phyloP scores from a whole-genome alignment of 768 basidiomycete genomes.

The Pilatotrama ljubarskyi region DNA sequence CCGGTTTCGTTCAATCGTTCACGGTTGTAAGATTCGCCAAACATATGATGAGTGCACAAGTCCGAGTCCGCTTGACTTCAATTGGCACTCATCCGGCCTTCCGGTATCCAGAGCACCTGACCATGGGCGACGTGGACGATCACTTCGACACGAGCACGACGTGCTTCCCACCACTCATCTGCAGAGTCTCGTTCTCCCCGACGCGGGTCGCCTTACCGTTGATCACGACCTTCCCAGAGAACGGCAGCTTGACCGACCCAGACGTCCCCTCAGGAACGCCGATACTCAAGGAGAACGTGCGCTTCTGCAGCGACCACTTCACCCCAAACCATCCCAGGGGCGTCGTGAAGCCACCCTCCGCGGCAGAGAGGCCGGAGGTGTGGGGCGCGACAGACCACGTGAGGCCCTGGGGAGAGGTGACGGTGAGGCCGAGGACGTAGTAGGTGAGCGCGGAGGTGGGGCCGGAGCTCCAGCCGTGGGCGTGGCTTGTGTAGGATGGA shows the following conservation, averaged over 20 bases:
- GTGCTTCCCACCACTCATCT: slow-evolving; percentile 14
- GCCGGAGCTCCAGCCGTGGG: slow-evolving; percentile 61
- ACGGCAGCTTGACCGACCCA: slow-evolving; percentile 16
- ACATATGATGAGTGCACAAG: too few relatives aligned
- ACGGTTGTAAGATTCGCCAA: too few relatives aligned
- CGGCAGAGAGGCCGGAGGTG: slow-evolving; percentile 40
- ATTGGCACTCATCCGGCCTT: too few relatives aligned
- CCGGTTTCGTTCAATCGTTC: too few relatives aligned
- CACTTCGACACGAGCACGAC: slow-evolving; percentile 2
- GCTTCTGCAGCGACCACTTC: slow-evolving; percentile 38
- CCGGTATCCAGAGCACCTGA: too few relatives aligned
- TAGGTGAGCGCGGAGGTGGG: slow-evolving; percentile 58
- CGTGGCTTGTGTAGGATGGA: slow-evolving; percentile 57
- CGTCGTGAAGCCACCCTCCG: slow-evolving; percentile 56
- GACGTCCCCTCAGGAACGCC: slow-evolving; percentile 20
- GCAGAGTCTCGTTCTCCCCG: neutral
- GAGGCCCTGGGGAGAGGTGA: slow-evolving; percentile 48
- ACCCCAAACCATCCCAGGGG: slow-evolving; percentile 52
- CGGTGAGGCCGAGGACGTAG: slow-evolving; percentile 54
- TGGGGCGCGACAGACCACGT: slow-evolving; percentile 52
- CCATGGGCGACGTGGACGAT: too few relatives aligned
- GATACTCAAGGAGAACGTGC: slow-evolving; percentile 13
- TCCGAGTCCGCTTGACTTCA: too few relatives aligned
- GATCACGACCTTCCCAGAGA: slow-evolving; percentile 5
- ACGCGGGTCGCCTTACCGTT: neutral